A percentile compares a stretch with the other conserved stretches of the same genome.
phyloP scores from a whole-genome alignment of 2,329 filamentous ascomycete species.

The Aureobasidium sp. region DNA sequence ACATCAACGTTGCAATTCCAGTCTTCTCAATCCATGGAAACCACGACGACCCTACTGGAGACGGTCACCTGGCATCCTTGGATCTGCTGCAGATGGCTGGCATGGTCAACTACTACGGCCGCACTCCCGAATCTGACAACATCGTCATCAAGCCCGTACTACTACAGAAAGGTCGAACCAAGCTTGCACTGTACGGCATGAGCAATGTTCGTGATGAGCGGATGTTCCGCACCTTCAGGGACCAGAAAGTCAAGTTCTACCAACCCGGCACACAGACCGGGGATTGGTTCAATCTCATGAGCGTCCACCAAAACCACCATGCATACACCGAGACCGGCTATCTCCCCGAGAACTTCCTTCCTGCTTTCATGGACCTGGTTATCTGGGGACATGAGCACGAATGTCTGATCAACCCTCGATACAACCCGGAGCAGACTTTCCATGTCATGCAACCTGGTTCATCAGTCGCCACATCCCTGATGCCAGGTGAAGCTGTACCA shows the following conservation, averaged over 20 bases:
- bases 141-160: constrained; percentile 87
- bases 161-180: constrained; percentile 86
- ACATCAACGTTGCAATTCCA: constrained; percentile 94
- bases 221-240: constrained; percentile 85
- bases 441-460: constrained; percentile 97
- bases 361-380: constrained; percentile 82
- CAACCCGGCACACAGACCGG: constrained; percentile 68
- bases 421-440: constrained; percentile 83
- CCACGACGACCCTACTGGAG: constrained; percentile 95
- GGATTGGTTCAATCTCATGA: constrained; percentile 95
- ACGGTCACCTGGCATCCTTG: constrained; percentile 83
- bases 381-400: constrained; percentile 98
- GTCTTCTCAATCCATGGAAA: constrained; percentile 99
- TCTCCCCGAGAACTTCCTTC: constrained; percentile 85
- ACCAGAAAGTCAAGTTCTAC: constrained; percentile 91
- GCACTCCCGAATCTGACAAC: constrained; percentile 84
- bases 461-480: constrained; percentile 86
- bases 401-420: constrained; percentile 75
- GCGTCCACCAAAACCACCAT: constrained; percentile 93
- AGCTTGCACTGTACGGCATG: constrained; percentile 85
- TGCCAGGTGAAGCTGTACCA: constrained; percentile 78
- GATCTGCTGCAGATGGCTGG: constrained; percentile 88
- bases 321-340: constrained; percentile 90
- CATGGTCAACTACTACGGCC: constrained; percentile 90
- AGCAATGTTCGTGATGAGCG: constrained; percentile 96